These are phyloP conservation scores for Scedosporium minutisporum DNA, from an alignment of 2,329 filamentous ascomycete genomes.

Conservation along the genomic window DNA sequence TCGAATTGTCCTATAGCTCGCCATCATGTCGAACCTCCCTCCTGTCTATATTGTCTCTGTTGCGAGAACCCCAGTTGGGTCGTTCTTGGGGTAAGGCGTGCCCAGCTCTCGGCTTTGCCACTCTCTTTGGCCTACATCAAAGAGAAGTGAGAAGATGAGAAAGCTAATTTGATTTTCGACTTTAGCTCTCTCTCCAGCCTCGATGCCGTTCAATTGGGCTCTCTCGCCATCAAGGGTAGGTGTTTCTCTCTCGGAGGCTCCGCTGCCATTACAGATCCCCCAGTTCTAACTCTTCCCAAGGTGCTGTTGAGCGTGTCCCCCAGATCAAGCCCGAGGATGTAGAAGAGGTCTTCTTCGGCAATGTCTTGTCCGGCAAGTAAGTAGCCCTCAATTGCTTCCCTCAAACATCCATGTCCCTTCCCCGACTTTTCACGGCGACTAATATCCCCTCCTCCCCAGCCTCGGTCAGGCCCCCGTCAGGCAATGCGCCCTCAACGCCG, in stretches of 20 bases:
- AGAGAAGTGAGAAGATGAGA: not conserved
- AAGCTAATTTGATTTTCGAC: not conserved
- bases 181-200: slow-evolving; percentile 76
- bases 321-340: slow-evolving; percentile 82
- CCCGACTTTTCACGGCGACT: not conserved
- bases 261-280: not conserved
- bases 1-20: slow-evolving; percentile 4
- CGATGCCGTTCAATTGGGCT: slow-evolving; percentile 76
- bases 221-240: slow-evolving; percentile 85
- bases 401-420: slow-evolving; percentile 3
- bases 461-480: slow-evolving; percentile 93
- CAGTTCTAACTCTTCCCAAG: slow-evolving; percentile 25
- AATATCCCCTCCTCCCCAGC: slow-evolving; percentile 32
- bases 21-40: slow-evolving; percentile 67
- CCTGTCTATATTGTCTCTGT: slow-evolving; percentile 94
- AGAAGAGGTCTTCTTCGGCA: slow-evolving; percentile 95
- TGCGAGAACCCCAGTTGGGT: slow-evolving; percentile 82
- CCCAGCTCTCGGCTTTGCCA: not conserved
- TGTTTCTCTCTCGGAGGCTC: not conserved
- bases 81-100: slow-evolving; percentile 73
- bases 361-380: slow-evolving; percentile 93
- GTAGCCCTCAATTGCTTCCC: slow-evolving; percentile 14
- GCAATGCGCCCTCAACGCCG: slow-evolving; percentile 84
- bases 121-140: slow-evolving; percentile 6
- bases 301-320: slow-evolving; percentile 75